phyloP scores from a whole-genome alignment of 495 filamentous ascomycete genomes.

The Neurospora pannonica region DNA sequence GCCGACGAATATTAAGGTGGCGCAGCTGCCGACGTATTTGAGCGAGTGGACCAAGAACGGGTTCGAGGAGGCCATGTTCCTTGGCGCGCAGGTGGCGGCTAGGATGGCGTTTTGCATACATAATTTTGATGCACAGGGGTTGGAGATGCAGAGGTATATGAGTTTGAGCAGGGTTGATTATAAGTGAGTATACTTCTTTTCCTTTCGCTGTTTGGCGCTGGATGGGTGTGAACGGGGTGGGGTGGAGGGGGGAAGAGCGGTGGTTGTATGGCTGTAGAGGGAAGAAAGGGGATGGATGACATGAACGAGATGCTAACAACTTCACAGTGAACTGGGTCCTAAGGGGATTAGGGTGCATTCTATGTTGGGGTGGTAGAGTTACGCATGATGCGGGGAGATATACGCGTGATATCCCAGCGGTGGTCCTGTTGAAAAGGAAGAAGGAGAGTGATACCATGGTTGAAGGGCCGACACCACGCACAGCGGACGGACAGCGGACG shows the following conservation, averaged over 20 bases:
- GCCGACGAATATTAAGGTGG: conserved; percentile 72
- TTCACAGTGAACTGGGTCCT: conserved; percentile 31
- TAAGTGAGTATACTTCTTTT: conserved; percentile 35
- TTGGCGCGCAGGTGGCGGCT: conserved; percentile 70
- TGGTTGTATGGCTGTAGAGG: not conserved
- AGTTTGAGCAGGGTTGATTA: conserved; percentile 38
- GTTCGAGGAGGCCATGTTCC: conserved; percentile 68
- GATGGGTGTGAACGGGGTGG: too few relatives aligned
- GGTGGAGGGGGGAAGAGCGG: too few relatives aligned
- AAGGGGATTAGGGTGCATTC: conserved; percentile 33
- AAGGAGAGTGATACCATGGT: not conserved
- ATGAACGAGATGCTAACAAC: not conserved
- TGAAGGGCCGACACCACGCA: not conserved
- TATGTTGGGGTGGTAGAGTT: conserved; percentile 22
- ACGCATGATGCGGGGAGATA: not conserved
- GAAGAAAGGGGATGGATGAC: not conserved
- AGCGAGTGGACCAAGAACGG: conserved; percentile 86
- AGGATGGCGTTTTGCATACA: conserved; percentile 58
- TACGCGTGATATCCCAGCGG: not conserved
- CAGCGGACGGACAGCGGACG: not conserved
- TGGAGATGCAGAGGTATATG: conserved; percentile 33
- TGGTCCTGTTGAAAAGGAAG: not conserved
- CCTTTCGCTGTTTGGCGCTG: too few relatives aligned
- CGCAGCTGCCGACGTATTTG: conserved; percentile 77
- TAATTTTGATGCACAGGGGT: conserved; percentile 31